Evolutionary conservation across 1,139 yeast species (phyloP).

Genomic region (Candida sp.): DNA sequence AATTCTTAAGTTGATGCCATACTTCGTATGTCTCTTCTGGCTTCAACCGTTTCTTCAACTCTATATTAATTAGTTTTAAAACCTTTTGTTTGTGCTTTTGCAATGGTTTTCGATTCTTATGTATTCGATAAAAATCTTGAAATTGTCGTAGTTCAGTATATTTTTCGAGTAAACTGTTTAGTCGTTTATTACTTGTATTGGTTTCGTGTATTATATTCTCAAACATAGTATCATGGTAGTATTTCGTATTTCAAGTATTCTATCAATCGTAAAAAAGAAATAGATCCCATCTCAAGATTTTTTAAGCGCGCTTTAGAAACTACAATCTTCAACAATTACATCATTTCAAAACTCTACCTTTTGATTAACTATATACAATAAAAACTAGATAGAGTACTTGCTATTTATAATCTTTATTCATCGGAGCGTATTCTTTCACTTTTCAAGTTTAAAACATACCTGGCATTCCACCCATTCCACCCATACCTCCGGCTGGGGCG

Average conservation of each 20-base stretch:
- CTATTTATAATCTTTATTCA: neutral
- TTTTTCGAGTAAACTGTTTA: constrained; percentile 12
- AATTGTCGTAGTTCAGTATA: constrained; percentile 15
- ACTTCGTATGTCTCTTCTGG: constrained; percentile 39
- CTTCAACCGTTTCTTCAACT: constrained; percentile 11
- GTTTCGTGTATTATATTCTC: constrained; percentile 2
- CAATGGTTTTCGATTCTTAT: constrained; percentile 6
- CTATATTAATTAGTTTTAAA: constrained; percentile 13
- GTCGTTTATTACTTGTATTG: neutral
- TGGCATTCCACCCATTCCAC: constrained; percentile 43
- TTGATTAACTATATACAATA: neutral
- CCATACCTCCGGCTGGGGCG: constrained; percentile 55
- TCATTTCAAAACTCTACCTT: too few species aligned
- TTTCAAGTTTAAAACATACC: constrained; percentile 5
- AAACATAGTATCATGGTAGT: constrained; percentile 3
- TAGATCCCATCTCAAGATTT: neutral
- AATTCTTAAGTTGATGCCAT: constrained; percentile 26
- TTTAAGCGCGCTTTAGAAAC: neutral
- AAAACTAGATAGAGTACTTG: neutral
- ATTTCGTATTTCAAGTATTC: neutral
- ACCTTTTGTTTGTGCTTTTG: constrained; percentile 11
- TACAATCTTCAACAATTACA: too few species aligned
- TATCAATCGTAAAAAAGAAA: neutral
- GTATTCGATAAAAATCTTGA: constrained; percentile 3
- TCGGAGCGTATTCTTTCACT: neutral